Base-by-base conservation (phyloP, 441 rosid genomes). In the Pelargonium fulgidum region DNA sequence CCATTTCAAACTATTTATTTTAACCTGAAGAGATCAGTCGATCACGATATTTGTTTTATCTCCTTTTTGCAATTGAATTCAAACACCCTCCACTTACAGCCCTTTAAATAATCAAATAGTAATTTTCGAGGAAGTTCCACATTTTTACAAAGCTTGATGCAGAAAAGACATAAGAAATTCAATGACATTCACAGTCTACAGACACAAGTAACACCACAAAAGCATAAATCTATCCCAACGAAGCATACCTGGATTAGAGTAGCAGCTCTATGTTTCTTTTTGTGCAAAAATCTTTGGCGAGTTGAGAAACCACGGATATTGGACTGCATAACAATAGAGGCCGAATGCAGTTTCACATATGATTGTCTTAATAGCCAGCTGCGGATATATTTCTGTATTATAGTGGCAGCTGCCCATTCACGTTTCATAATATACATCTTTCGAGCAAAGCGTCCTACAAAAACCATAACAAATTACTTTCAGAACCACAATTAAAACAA, bases 391-490 rank as follows among this genome's bases (percentile, higher is more conserved):
- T 86, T 94, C 77, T 92, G 98, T 63, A 94, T 75, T 62, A 77
- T 67, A 75, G 86, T 73, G 44, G 96, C 89, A 67, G 99, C 97
- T n/a, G 91, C 88, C 70, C 82, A 72, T 70, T 85, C 81, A 74
- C 87, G 84, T 81, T 80, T 90, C 39, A 76, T 78, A 75, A 77
- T 78, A 83, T 81, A 94, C 62, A 68, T 72, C 72, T 83, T 85
- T 62, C 89, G 86, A 58, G 85, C 87, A 79, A 89, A 84, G 81
- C 87, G 89, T 80, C 99, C 99, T 94, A 78, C 70, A 82, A 74
- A 79, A 76, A 70, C 9, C 71, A 20, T 44, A 62, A 66, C 19
- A 71, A 70, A 54, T 39, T 64, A 68, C 73, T 42, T 58, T 20
- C n/a, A 20, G 63, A 12, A 20, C 62, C 24, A 19, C 62, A 56